Conservation (phyloP, 495 filamentous ascomycete genomes). For the Glonium stellatum region DNA sequence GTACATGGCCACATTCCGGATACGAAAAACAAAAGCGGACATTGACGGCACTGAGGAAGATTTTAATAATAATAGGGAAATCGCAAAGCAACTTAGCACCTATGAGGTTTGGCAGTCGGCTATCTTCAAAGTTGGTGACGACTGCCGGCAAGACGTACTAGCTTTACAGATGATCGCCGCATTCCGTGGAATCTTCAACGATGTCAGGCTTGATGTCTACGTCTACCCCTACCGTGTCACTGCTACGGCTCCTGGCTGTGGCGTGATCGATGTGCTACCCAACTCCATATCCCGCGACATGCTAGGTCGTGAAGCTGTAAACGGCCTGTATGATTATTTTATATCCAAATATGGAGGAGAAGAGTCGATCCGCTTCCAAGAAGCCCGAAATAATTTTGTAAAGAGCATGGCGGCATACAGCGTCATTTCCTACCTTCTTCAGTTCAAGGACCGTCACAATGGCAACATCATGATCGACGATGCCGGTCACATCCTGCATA, state of each 20-base stretch:
- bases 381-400: slow-evolving; percentile 93
- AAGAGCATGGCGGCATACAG: slow-evolving; percentile 99
- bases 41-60: slow-evolving; percentile 41
- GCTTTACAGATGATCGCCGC: slow-evolving; percentile 96
- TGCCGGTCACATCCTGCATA: slow-evolving; percentile 93
- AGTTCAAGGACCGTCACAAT: slow-evolving; percentile 99
- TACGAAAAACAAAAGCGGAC: slow-evolving; percentile 65
- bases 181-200: slow-evolving; percentile 93
- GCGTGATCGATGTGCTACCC: slow-evolving; percentile 94
- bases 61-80: slow-evolving; percentile 20
- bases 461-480: slow-evolving; percentile 99
- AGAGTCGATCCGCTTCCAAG: slow-evolving; percentile 87
- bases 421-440: slow-evolving; percentile 91
- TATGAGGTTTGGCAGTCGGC: slow-evolving; percentile 97
- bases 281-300: slow-evolving; percentile 98
- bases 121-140: slow-evolving; percentile 99
- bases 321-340: slow-evolving; percentile 97
- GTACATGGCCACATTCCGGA: slow-evolving; percentile 97
- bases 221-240: slow-evolving; percentile 97
- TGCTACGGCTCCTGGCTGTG: slow-evolving; percentile 95
- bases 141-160: slow-evolving; percentile 94
- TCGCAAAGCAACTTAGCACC: slow-evolving; percentile 31
- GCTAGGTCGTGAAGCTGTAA: slow-evolving; percentile 95
- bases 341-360: slow-evolving; percentile 94
- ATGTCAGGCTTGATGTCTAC: slow-evolving; percentile 88